Conservation (phyloP, 352 stramenopile genomes). For the Pythium utonaiense region DNA sequence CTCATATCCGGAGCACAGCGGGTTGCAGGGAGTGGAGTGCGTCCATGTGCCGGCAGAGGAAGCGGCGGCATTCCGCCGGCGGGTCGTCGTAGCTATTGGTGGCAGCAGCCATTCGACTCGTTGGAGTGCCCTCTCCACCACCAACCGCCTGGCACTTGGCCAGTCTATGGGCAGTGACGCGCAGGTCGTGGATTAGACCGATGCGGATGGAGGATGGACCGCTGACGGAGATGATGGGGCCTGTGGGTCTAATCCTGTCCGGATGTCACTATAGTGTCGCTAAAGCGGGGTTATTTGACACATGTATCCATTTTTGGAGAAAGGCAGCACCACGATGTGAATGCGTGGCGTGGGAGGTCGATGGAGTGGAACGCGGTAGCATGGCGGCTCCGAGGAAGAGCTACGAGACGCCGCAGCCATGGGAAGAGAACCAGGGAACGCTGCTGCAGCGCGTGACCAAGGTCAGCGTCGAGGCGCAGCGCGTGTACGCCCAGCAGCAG, state of each 20-base stretch:
- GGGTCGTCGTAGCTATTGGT: conserved; percentile 1
- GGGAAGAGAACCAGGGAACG: conserved; percentile 48
- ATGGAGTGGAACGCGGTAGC: neutral
- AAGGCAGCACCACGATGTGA: conserved; percentile 10
- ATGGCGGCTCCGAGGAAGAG: conserved; percentile 21
- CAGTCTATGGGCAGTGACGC: conserved; percentile 13
- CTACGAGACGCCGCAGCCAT: conserved; percentile 49
- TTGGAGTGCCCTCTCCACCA: conserved; percentile 6
- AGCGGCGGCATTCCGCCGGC: too few relatives aligned
- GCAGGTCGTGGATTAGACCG: conserved; percentile 1
- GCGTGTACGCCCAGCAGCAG: conserved; percentile 50
- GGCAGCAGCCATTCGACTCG: conserved; percentile 1
- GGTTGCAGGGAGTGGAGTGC: neutral
- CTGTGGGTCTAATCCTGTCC: neutral
- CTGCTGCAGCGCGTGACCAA: conserved; percentile 45
- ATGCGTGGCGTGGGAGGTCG: neutral
- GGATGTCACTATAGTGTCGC: neutral
- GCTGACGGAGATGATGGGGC: neutral
- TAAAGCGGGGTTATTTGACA: conserved; percentile 3
- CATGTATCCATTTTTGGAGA: conserved; percentile 23
- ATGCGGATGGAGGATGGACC: neutral
- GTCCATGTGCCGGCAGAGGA: neutral
- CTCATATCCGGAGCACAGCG: neutral
- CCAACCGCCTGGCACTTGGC: conserved; percentile 2
- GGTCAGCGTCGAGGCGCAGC: conserved; percentile 51